Evolutionary conservation across 2,329 filamentous ascomycete genomes (phyloP).

Genomic region (Trichoderma citrinoviride): DNA sequence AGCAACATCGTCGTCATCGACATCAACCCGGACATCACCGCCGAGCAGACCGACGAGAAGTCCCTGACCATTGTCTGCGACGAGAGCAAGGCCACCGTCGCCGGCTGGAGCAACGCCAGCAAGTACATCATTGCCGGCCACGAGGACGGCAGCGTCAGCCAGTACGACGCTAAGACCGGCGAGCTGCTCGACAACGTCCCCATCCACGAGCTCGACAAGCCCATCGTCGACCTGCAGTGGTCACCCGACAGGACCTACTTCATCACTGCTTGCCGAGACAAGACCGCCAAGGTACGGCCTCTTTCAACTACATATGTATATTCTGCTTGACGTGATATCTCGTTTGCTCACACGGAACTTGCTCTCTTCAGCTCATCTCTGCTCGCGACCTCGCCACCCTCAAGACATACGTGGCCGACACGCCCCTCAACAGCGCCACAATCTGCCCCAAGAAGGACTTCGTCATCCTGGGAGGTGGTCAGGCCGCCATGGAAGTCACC

Average conservation of each 20-base stretch:
- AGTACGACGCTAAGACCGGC: conserved; percentile 89
- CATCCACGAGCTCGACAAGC: conserved; percentile 78
- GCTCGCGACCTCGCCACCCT: conserved; percentile 83
- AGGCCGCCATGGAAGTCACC: conserved; percentile 98
- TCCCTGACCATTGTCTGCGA: conserved; percentile 86
- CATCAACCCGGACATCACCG: conserved; percentile 78
- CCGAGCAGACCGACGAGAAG: conserved; percentile 81
- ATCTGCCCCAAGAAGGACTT: conserved; percentile 97
- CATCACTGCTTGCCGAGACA: conserved; percentile 97
- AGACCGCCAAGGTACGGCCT: conserved; percentile 77
- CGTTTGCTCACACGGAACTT: neutral
- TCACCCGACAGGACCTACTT: conserved; percentile 92
- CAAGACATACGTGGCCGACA: conserved; percentile 90
- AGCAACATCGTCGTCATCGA: conserved; percentile 92
- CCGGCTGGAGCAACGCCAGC: conserved; percentile 89
- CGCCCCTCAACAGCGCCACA: conserved; percentile 90
- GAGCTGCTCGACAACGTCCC: conserved; percentile 77
- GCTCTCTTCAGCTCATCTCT: conserved; percentile 64
- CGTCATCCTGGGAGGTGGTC: conserved; percentile 95
- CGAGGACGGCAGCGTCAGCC: conserved; percentile 89
- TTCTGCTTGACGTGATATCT: neutral
- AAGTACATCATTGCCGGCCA: conserved; percentile 98
- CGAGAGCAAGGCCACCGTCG: conserved; percentile 94
- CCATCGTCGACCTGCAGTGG: conserved; percentile 95
- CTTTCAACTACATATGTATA: too few relatives aligned